These are phyloP conservation scores for Rosellinia necatrix DNA, from an alignment of 2,329 filamentous ascomycete species.

Conservation along the genomic window DNA sequence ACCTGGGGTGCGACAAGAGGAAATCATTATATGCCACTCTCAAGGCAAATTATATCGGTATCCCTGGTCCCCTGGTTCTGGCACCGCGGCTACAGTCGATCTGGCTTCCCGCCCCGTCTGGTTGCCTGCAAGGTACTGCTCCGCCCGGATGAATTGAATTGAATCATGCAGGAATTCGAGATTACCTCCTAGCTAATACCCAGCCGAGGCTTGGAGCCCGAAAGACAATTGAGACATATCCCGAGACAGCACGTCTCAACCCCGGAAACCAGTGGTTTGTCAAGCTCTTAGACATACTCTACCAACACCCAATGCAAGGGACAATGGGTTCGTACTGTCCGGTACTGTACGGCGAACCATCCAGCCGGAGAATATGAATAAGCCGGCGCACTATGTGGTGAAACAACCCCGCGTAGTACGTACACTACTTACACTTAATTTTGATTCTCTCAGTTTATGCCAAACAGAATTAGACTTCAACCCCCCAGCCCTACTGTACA, in stretches of 20 bases:
- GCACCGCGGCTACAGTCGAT: conserved; percentile 11
- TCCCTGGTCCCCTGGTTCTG: conserved; percentile 6
- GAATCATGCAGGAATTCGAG: conserved; percentile 12
- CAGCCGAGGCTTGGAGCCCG: neutral
- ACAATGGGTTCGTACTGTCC: conserved; percentile 7
- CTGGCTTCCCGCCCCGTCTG: conserved; percentile 9
- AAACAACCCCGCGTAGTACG: conserved; percentile 19
- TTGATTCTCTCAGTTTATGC: conserved; percentile 11
- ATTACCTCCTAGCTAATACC: neutral
- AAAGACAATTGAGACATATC: conserved; percentile 1
- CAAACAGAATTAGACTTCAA: conserved; percentile 4
- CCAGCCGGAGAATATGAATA: conserved; percentile 1
- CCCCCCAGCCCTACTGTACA: conserved; percentile 1
- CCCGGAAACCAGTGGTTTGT: conserved; percentile 6
- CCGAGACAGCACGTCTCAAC: conserved; percentile 20
- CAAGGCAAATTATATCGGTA: conserved; percentile 10
- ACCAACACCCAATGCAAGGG: neutral
- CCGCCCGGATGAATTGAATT: conserved; percentile 1
- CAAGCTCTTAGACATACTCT: conserved; percentile 14
- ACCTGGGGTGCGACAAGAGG: conserved; percentile 8
- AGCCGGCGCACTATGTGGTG: conserved; percentile 8
- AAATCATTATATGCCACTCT: conserved; percentile 3
- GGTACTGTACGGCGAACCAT: neutral
- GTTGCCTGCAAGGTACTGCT: conserved; percentile 20
- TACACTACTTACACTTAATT: conserved; percentile 4